These are phyloP conservation scores for Hypomyces perniciosus DNA, from an alignment of 2,329 filamentous ascomycete species.

Conservation along the genomic window DNA sequence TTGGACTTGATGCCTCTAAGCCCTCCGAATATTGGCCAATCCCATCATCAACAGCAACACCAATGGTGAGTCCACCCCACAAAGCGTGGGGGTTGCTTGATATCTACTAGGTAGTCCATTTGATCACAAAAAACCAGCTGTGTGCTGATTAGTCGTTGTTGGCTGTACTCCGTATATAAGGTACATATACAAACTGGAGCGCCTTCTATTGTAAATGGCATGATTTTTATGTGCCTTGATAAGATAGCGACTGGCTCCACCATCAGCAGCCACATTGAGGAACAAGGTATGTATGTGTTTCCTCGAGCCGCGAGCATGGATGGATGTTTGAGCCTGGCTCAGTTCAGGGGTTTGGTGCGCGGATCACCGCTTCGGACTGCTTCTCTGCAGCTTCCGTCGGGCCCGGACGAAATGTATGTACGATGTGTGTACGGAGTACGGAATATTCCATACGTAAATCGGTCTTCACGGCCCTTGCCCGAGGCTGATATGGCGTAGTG, in stretches of 20 bases:
- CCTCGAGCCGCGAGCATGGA: no score
- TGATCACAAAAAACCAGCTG: not conserved
- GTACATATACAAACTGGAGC: not conserved
- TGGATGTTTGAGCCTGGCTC: not conserved
- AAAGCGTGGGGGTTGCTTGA: conserved; percentile 7
- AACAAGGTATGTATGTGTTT: no score
- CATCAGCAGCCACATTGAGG: no score
- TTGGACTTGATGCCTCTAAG: not conserved
- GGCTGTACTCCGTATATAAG: no score
- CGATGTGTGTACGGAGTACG: not conserved
- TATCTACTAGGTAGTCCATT: not conserved
- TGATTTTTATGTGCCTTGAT: not conserved
- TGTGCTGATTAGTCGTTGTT: no score
- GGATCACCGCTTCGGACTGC: conserved; percentile 3
- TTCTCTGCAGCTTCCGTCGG: not conserved
- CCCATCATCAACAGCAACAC: not conserved
- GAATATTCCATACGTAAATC: not conserved
- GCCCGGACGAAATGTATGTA: not conserved
- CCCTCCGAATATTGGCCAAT: conserved; percentile 3
- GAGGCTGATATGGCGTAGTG: not conserved
- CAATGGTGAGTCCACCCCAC: conserved; percentile 6
- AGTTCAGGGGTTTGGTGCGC: conserved; percentile 8
- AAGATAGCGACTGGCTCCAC: no score
- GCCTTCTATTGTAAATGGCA: not conserved
- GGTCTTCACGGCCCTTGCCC: not conserved